Conservation (phyloP, 129 eudicot species). For the Lactuca saligna region DNA sequence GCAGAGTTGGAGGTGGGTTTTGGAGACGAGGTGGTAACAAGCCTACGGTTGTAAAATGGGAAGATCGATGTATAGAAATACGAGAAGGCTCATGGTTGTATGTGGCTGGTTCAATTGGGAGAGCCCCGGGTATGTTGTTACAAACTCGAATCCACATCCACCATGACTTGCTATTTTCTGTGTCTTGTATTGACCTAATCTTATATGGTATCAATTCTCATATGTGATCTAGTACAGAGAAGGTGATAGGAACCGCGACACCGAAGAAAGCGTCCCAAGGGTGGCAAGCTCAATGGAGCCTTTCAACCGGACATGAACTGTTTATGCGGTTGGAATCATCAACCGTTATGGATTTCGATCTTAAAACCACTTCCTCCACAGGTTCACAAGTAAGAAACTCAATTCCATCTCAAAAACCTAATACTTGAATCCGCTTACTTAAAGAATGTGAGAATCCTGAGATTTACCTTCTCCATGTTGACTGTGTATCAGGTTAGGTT, state of each 20-base stretch:
- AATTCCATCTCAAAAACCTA: not conserved
- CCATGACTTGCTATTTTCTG: not conserved
- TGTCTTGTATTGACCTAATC: not conserved
- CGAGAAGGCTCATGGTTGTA: slow-evolving; percentile 94
- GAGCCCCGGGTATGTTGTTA: slow-evolving; percentile 70
- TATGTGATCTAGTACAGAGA: slow-evolving; percentile 64
- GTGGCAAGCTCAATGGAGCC: slow-evolving; percentile 68
- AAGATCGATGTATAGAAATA: slow-evolving; percentile 70
- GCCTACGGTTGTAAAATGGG: slow-evolving; percentile 73
- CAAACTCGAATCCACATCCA: slow-evolving; percentile 7
- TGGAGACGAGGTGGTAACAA: slow-evolving; percentile 93
- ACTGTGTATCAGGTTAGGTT: slow-evolving; percentile 45
- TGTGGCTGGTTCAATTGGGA: slow-evolving; percentile 73
- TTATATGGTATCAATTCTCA: slow-evolving; percentile 18
- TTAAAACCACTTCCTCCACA: slow-evolving; percentile 27
- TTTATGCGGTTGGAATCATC: slow-evolving; percentile 46
- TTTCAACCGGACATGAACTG: slow-evolving; percentile 74
- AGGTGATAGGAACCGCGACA: slow-evolving; percentile 85
- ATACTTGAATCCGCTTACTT: not conserved
- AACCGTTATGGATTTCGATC: slow-evolving; percentile 42
- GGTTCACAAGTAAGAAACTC: slow-evolving; percentile 43
- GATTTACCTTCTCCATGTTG: not conserved
- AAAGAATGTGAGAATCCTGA: too few relatives aligned
- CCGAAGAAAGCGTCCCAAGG: slow-evolving; percentile 68
- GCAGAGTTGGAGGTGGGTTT: slow-evolving; percentile 73